Evolutionary conservation across 257 asterid species (phyloP).

Genomic region (Solanum microdontum): DNA sequence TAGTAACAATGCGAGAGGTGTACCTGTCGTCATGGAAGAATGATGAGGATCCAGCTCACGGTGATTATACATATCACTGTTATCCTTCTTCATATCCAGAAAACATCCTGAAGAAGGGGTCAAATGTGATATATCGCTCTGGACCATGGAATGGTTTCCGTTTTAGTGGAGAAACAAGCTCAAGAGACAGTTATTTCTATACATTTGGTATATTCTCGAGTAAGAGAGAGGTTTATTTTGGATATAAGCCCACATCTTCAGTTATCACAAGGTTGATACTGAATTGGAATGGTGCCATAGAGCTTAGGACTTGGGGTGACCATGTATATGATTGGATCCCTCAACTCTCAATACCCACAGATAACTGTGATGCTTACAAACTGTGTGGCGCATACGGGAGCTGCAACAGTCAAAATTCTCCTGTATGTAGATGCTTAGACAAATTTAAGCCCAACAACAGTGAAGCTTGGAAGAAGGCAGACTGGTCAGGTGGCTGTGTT

Average conservation of each 20-base stretch:
- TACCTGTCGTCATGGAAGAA: conserved; percentile 24
- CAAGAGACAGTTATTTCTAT: background rate
- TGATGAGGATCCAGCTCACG: conserved; percentile 26
- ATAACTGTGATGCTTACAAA: conserved; percentile 23
- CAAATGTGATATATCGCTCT: background rate
- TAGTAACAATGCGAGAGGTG: no score
- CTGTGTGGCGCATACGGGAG: conserved; percentile 33
- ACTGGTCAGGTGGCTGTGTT: conserved; percentile 24
- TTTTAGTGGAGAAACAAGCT: conserved; percentile 7
- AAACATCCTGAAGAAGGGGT: background rate
- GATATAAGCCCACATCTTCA: background rate
- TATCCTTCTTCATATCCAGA: conserved; percentile 6
- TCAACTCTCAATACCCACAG: conserved; percentile 5
- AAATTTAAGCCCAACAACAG: conserved; percentile 15
- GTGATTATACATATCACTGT: conserved; percentile 7
- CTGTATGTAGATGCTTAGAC: conserved; percentile 22
- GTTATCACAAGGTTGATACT: conserved; percentile 1
- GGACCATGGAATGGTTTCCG: conserved; percentile 23
- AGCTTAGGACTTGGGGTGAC: conserved; percentile 17
- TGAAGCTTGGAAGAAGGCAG: conserved; percentile 3
- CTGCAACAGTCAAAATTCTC: conserved; percentile 7
- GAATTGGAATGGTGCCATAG: background rate
- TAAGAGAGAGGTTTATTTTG: conserved; percentile 5
- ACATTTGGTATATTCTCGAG: background rate
- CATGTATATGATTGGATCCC: conserved; percentile 13